Conservation (phyloP, 148 eudicot genomes). For the Rhododendron kiyosumense region DNA sequence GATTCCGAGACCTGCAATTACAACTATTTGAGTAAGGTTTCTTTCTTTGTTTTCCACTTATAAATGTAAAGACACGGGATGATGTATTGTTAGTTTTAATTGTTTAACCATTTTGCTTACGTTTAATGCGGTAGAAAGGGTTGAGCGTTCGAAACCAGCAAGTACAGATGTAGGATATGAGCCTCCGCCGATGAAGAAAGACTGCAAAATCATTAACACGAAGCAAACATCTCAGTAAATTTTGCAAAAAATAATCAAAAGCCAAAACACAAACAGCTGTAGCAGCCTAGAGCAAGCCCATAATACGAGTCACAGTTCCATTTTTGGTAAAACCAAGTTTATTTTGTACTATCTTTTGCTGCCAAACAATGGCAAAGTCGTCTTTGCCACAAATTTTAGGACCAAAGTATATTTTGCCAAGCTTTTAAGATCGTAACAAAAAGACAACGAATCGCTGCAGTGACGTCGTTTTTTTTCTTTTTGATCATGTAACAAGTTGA, state of each 20-base stretch:
- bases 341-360: too few species aligned
- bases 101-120: conserved; percentile 32
- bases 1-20: conserved; percentile 46
- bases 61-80: not conserved
- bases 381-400: too few species aligned
- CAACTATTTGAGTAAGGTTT: not conserved
- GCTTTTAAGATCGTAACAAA: too few species aligned
- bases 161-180: conserved; percentile 58
- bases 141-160: conserved; percentile 62
- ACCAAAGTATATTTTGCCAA: too few species aligned
- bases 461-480: too few species aligned
- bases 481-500: too few species aligned
- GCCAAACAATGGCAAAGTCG: too few species aligned
- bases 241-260: not conserved
- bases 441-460: too few species aligned
- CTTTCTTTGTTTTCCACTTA: not conserved
- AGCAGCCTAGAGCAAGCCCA: too few species aligned
- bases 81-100: not conserved
- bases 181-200: conserved; percentile 94
- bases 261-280: not conserved
- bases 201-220: conserved; percentile 41
- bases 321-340: too few species aligned
- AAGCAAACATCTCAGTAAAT: not conserved
- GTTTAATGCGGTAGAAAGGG: conserved; percentile 67
- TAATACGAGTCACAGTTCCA: too few species aligned